phyloP scores from a whole-genome alignment of 2,329 filamentous ascomycete species.

The Exutisphaerella laricina region DNA sequence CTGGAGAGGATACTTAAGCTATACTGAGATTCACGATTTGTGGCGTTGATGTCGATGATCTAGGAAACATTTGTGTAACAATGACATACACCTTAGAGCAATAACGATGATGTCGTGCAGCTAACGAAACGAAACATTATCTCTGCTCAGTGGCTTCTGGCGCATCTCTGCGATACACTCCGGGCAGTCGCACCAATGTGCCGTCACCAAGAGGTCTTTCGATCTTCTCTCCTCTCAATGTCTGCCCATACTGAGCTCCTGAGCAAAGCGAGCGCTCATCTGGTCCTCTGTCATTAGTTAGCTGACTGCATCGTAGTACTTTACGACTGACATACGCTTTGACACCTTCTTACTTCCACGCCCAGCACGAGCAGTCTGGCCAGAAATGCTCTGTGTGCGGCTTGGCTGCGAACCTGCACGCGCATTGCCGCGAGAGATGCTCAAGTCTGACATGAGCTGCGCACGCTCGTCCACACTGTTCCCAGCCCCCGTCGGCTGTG shows the following conservation, averaged over 20 bases:
- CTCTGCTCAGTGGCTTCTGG: conserved; percentile 3
- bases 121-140: not conserved
- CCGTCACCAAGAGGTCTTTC: not conserved
- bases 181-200: not conserved
- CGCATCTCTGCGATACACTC: not conserved
- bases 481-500: not conserved
- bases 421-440: not conserved
- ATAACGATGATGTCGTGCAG: too few species aligned
- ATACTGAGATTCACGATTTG: too few species aligned
- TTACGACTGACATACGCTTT: conserved; percentile 22
- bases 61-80: too few species aligned
- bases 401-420: conserved; percentile 1
- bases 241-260: conserved; percentile 19
- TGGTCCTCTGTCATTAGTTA: conserved; percentile 16
- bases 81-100: too few species aligned
- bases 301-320: too few species aligned
- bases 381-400: conserved; percentile 16
- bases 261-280: conserved; percentile 23
- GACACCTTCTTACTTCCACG: conserved; percentile 16
- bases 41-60: too few species aligned
- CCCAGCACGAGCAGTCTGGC: conserved; percentile 8
- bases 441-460: conserved; percentile 1
- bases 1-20: too few species aligned
- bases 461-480: not conserved
- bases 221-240: conserved; percentile 1